These are phyloP conservation scores for Fraxinus cuspidata DNA, from an alignment of 257 asterid species.

Conservation along the genomic window DNA sequence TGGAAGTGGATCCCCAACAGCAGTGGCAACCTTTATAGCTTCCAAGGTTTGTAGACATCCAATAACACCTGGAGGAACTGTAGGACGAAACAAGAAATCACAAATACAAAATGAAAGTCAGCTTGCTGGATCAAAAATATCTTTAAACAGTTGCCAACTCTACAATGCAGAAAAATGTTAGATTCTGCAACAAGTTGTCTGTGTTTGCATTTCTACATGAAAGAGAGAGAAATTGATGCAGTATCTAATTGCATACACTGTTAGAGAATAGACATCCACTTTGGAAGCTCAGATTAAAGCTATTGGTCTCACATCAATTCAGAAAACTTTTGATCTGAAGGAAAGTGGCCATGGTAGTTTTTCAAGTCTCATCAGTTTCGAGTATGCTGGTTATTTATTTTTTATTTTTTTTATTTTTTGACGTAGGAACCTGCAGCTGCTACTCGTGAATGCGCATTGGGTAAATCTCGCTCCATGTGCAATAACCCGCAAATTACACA, in stretches of 20 bases:
- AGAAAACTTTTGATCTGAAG: too few species aligned
- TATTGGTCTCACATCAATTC: too few species aligned
- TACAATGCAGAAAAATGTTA: not conserved
- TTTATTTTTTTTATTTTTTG: too few species aligned
- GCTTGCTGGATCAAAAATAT: not conserved
- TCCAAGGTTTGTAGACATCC: slow-evolving; percentile 97
- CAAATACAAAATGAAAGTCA: slow-evolving; percentile 4
- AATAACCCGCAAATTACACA: too few species aligned
- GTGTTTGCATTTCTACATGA: not conserved
- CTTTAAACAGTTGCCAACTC: slow-evolving; percentile 11
- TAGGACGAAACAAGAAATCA: not conserved
- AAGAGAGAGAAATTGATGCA: not conserved
- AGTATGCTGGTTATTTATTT: too few species aligned
- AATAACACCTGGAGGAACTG: slow-evolving; percentile 95
- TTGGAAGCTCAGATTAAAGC: not conserved
- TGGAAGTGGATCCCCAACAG: slow-evolving; percentile 87
- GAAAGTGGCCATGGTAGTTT: too few species aligned
- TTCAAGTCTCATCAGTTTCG: too few species aligned
- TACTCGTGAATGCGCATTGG: too few species aligned
- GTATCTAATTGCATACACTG: not conserved
- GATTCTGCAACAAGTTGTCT: not conserved
- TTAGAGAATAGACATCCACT: not conserved
- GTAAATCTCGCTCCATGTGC: too few species aligned
- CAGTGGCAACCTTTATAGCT: slow-evolving; percentile 83
- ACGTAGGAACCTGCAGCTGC: too few species aligned